These are phyloP conservation scores for Nicotiana undulata DNA, from an alignment of 257 asterid species.

Conservation along the genomic window DNA sequence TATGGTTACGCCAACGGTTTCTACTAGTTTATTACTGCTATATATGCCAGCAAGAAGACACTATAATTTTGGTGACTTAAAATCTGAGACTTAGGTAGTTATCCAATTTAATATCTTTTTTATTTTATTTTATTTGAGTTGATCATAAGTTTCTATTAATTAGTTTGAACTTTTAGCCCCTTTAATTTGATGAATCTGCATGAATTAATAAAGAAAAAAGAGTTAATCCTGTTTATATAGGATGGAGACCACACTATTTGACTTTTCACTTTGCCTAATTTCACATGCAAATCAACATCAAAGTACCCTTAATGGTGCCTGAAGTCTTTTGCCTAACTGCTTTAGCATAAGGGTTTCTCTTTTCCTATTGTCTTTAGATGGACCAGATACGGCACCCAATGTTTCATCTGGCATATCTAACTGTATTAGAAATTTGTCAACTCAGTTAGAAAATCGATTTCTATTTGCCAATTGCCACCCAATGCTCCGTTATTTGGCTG, in stretches of 20 bases:
- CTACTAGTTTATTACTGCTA: not conserved
- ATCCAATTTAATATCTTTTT: not conserved
- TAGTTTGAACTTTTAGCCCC: not conserved
- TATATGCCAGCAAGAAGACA: not conserved
- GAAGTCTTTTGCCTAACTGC: not conserved
- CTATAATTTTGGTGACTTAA: not conserved
- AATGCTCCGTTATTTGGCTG: not conserved
- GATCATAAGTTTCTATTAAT: not conserved
- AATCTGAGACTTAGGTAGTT: not conserved
- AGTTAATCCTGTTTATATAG: not conserved
- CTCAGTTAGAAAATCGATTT: not conserved
- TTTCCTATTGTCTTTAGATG: not conserved
- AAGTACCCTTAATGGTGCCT: not conserved
- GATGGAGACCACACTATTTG: slow-evolving; percentile 1
- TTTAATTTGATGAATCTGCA: not conserved
- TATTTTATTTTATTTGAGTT: not conserved
- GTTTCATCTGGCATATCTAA: not conserved
- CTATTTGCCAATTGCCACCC: not conserved
- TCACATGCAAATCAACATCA: slow-evolving; percentile 4
- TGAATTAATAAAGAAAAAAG: not conserved
- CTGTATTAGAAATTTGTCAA: not conserved
- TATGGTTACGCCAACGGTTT: not conserved
- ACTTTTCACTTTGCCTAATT: not conserved
- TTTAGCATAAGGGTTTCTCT: not conserved
- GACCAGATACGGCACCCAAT: not conserved